Evolutionary conservation across 345 rosid species (phyloP).

Genomic region (Brassica nigra): DNA sequence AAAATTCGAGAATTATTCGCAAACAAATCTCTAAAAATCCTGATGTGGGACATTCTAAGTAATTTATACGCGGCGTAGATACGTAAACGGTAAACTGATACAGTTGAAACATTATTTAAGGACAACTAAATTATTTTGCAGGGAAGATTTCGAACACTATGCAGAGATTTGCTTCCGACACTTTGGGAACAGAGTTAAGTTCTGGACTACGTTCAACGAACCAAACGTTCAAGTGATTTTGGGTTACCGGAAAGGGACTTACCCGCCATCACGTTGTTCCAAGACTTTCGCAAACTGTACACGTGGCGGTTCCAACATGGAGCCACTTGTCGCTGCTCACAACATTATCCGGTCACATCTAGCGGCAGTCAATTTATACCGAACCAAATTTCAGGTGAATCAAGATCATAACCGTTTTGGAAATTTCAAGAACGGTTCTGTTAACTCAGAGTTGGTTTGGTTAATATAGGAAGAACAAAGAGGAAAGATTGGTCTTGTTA

Average conservation of each 20-base stretch:
- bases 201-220: slow-evolving; percentile 70
- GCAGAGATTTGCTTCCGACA: slow-evolving; percentile 60
- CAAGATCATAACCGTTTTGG: background rate
- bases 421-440: background rate
- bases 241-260: slow-evolving; percentile 57
- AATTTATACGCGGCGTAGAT: background rate
- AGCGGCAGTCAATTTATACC: slow-evolving; percentile 53
- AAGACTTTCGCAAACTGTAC: slow-evolving; percentile 57
- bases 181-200: slow-evolving; percentile 63
- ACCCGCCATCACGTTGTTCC: slow-evolving; percentile 68
- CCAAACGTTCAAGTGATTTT: slow-evolving; percentile 54
- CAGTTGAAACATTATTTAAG: too few species aligned
- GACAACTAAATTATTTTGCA: slow-evolving; percentile 13
- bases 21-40: too few species aligned
- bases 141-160: slow-evolving; percentile 63
- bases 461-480: slow-evolving; percentile 49
- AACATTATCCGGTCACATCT: slow-evolving; percentile 67
- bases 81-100: background rate
- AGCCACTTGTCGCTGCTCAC: slow-evolving; percentile 66
- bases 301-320: slow-evolving; percentile 52
- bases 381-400: slow-evolving; percentile 58
- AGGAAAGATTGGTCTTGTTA: slow-evolving; percentile 64
- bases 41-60: too few species aligned
- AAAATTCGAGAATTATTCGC: too few species aligned
- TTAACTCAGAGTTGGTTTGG: background rate